Evolutionary conservation across 805 yeast species (phyloP), one percentile per base, ranked within the genome.

Genomic region (Millerago galiae): DNA sequence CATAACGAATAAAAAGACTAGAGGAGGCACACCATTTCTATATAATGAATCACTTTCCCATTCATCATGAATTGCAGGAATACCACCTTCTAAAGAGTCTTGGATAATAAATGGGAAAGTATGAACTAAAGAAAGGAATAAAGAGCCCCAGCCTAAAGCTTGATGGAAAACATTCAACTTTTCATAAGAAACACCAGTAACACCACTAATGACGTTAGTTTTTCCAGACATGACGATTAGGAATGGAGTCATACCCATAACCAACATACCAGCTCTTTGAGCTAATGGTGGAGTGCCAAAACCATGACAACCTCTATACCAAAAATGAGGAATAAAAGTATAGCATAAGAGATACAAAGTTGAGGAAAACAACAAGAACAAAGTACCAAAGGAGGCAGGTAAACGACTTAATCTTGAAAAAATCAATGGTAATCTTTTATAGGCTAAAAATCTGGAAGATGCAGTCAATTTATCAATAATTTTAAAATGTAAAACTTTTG

Each of bases 231-330:
- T 42, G 4, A 74, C 60, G 42, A 68, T 67, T 30, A 75, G 55
- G 51, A 74, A 72, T 0, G 82, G 81, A 9, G 72, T 64, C 34
- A 75, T 56, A 0, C 77, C 76, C 26, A 67, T 59, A 1, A 75
- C 68, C 68, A 71, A 67, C 28, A 74, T 46, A 3, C 81, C 82
- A 2, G 80, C 62, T 37, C 82, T 57, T 1, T 72, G 70, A 0
- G 77, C 78, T 29, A 77, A 47, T 9, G 81, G 82, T 15, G 81
- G 79, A 3, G 78, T 64, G 2, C 82, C 83, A 56, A 75, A 76
- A 0, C 76, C 77, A 3, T 58, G 28, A 55, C 83, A 77, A 0
- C 59, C 74, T 43, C 81, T 59, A 47, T 71, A 72, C 68, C 72
- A 75, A 38, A 67, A 66, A 41, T 70, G 75, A 5, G 81, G 81